Conservation (phyloP, 352 stramenopile genomes). For the Pythium brachiatum region DNA sequence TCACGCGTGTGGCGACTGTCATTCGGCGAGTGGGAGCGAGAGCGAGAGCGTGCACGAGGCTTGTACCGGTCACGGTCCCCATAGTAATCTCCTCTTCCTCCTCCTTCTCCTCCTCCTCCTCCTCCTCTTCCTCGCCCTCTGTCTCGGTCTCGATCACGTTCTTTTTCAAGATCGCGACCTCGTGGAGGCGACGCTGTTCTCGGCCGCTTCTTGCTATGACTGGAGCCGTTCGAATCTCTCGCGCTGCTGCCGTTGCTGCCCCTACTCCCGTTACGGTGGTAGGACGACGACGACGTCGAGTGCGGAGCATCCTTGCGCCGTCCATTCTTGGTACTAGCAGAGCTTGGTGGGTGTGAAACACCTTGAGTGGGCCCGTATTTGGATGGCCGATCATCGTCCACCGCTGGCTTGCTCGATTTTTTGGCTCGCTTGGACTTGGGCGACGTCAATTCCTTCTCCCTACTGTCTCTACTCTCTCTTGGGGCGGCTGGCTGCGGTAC, state of each 20-base stretch:
- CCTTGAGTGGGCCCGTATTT: not conserved
- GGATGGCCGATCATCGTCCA: not conserved
- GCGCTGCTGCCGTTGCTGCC: not conserved
- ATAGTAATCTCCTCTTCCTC: not conserved
- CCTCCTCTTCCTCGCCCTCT: not conserved
- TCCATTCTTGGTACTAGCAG: not conserved
- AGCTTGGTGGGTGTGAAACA: not conserved
- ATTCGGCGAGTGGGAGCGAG: not conserved
- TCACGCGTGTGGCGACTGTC: not conserved
- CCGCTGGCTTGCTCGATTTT: not conserved
- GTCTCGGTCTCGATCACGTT: not conserved
- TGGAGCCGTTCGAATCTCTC: not conserved
- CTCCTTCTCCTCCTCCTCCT: not conserved
- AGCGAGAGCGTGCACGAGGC: conserved; percentile 5
- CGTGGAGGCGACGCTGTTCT: not conserved
- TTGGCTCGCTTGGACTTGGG: conserved; percentile 12
- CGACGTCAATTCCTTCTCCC: not conserved
- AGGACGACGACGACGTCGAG: not conserved
- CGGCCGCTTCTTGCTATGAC: not conserved
- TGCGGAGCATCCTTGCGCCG: not conserved
- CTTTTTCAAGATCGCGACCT: not conserved
- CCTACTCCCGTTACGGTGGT: not conserved
- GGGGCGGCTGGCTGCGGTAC: not conserved
- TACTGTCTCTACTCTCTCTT: not conserved
- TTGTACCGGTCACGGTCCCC: not conserved